phyloP scores from a whole-genome alignment of 1,139 yeast genomes.

The Saccharomyces hybrid region DNA sequence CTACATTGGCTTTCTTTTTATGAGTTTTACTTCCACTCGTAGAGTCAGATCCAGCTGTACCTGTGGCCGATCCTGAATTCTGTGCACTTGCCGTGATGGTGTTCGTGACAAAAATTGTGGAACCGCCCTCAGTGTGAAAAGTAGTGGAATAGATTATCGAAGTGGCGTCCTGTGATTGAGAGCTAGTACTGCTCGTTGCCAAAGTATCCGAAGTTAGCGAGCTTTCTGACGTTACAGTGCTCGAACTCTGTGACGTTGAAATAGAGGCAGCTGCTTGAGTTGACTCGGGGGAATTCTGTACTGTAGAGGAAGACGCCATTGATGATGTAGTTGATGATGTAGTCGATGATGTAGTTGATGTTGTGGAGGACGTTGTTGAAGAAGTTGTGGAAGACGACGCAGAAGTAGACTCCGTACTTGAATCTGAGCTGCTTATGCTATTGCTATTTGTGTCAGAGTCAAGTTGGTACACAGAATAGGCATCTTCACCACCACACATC shows the following conservation, averaged over 20 bases:
- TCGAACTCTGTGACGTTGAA: neutral
- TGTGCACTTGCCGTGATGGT: constrained; percentile 24
- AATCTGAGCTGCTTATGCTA: neutral
- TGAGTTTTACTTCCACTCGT: constrained; percentile 6
- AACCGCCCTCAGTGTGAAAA: constrained; percentile 27
- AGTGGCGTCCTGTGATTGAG: constrained; percentile 3
- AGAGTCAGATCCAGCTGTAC: constrained; percentile 8
- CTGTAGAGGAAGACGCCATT: neutral
- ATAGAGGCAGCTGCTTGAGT: neutral
- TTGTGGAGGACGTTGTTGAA: neutral
- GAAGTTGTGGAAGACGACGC: constrained; percentile 1
- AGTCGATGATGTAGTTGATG: neutral
- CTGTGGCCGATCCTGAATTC: constrained; percentile 5
- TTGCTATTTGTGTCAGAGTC: constrained; percentile 22
- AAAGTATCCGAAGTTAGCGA: neutral
- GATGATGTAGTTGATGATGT: neutral
- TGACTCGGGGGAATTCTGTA: neutral
- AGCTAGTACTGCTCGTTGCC: neutral
- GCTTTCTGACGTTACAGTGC: neutral
- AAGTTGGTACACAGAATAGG: constrained; percentile 32
- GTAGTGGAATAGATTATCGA: constrained; percentile 22
- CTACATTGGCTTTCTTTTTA: constrained; percentile 23
- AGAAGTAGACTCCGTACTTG: neutral
- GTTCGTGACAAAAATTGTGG: constrained; percentile 25
- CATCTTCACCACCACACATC: constrained; percentile 39